Evolutionary conservation across 2,329 filamentous ascomycete species (phyloP).

Genomic region (Xylariaceae sp.): DNA sequence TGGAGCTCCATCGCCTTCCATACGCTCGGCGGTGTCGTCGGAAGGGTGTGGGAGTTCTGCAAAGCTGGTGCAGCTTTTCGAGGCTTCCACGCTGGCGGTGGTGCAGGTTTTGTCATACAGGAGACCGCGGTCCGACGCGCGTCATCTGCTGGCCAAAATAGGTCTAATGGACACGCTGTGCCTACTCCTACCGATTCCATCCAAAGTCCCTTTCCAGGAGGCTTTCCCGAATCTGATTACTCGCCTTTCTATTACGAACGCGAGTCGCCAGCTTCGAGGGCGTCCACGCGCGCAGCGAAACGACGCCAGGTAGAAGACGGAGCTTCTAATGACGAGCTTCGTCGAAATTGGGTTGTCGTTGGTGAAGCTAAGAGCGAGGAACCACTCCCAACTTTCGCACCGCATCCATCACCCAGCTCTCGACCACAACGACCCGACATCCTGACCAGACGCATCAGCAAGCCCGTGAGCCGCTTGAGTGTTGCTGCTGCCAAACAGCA

Average conservation of each 20-base stretch:
- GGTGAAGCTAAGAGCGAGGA: conserved; percentile 27
- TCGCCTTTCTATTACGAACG: conserved; percentile 24
- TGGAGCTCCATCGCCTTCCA: conserved; percentile 55
- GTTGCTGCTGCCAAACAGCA: conserved; percentile 19
- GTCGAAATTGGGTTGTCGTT: conserved; percentile 67
- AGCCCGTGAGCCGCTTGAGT: conserved; percentile 30
- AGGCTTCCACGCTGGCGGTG: conserved; percentile 82
- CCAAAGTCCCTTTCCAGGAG: conserved; percentile 17
- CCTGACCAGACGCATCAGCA: conserved; percentile 38
- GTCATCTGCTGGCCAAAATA: conserved; percentile 11
- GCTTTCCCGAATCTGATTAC: conserved; percentile 27
- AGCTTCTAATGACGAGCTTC: conserved; percentile 44
- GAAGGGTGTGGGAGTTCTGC: conserved; percentile 82
- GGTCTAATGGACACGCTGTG: conserved; percentile 23
- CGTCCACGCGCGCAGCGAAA: conserved; percentile 40
- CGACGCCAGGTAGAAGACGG: conserved; percentile 45
- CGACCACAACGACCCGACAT: conserved; percentile 25
- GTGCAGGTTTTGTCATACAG: conserved; percentile 58
- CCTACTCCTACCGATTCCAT: conserved; percentile 17
- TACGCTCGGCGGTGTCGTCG: conserved; percentile 59
- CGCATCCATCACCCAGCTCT: conserved; percentile 16
- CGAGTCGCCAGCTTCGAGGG: conserved; percentile 32
- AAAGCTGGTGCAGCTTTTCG: conserved; percentile 63
- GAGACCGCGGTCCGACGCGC: conserved; percentile 8
- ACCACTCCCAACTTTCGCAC: conserved; percentile 14